These are phyloP conservation scores for Pistacia atlantica DNA, from an alignment of 345 rosid genomes.

Conservation along the genomic window DNA sequence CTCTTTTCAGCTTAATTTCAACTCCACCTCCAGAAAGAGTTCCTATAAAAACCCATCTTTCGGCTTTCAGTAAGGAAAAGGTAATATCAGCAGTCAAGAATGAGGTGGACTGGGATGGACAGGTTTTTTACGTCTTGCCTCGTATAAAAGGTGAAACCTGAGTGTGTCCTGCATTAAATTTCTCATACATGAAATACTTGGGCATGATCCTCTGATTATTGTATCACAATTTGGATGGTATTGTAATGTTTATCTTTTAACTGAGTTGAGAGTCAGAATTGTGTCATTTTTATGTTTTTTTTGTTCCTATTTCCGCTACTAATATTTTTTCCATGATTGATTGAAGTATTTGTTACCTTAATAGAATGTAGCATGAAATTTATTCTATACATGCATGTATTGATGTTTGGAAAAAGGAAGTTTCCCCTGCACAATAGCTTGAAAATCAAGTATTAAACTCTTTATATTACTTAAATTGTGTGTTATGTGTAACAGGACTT, in stretches of 20 bases:
- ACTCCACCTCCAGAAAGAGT: constrained; percentile 99
- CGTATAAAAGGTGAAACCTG: constrained; percentile 75
- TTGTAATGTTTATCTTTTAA: background rate
- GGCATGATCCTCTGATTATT: background rate
- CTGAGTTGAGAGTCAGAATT: background rate
- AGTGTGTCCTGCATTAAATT: background rate
- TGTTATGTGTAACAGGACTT: constrained; percentile 56
- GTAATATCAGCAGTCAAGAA: constrained; percentile 69
- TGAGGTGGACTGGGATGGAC: constrained; percentile 89
- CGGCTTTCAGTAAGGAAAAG: constrained; percentile 62
- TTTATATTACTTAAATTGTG: background rate
- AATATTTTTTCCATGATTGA: background rate
- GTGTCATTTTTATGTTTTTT: background rate
- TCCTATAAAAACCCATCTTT: constrained; percentile 90
- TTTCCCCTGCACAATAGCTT: background rate
- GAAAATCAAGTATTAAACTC: background rate
- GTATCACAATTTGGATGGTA: background rate
- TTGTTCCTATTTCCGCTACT: background rate
- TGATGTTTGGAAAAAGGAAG: background rate
- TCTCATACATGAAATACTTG: constrained; percentile 8
- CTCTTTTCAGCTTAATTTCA: constrained; percentile 72
- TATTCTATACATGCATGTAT: background rate
- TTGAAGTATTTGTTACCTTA: too few species aligned
- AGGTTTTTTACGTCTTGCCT: constrained; percentile 94
- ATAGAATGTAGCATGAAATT: too few species aligned